Evolutionary conservation across 257 asterid genomes (phyloP), one percentile per base, ranked within the genome.

Genomic region (Avicennia marina): DNA sequence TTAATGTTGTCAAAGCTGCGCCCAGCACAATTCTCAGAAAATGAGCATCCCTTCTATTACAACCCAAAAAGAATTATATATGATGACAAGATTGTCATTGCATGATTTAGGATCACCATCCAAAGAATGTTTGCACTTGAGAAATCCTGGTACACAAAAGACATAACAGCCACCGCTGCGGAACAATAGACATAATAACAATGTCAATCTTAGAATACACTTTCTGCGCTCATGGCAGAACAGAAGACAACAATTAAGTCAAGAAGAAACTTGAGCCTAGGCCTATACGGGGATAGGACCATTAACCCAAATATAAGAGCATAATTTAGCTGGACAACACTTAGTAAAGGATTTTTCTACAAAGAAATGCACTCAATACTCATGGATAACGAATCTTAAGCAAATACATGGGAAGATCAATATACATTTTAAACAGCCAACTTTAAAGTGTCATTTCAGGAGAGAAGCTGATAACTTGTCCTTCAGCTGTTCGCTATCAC

Each of bases 381-480:
- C 36, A 56, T 41, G 12, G 11, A 56, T 6, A 15, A 60, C 33
- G 34, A 29, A 47, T 22, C 6, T 15, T 8, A 22, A 11, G 17
- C 40, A 49, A 57, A 47, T 43, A 41, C 41, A 65, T 10, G 56
- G 26, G 18, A 61, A 7, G 40, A 58, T 20, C 18, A 34, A 44
- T 54, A 56, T 55, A 48, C 40, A 64, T 56, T 21, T 60, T 62
- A 73, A 65, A 60, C 41, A 21, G 3, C 32, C 24, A 33, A 48
- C 6, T 54, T 22, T 16, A 41, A 53, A 41, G 13, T 26, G 64
- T 82, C 70, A 85, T 39, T 81, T 76, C 49, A 58, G 33, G 36
- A 91, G 85, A 57, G 95, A 69, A 62, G 88, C 75, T 71, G 77
- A 42, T 61, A 93, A 70, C 78, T 78, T 82, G 56, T 82, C 87